Evolutionary conservation across 192 early-diverging fungal genomes (phyloP).

Genomic region (Backusella circina): DNA sequence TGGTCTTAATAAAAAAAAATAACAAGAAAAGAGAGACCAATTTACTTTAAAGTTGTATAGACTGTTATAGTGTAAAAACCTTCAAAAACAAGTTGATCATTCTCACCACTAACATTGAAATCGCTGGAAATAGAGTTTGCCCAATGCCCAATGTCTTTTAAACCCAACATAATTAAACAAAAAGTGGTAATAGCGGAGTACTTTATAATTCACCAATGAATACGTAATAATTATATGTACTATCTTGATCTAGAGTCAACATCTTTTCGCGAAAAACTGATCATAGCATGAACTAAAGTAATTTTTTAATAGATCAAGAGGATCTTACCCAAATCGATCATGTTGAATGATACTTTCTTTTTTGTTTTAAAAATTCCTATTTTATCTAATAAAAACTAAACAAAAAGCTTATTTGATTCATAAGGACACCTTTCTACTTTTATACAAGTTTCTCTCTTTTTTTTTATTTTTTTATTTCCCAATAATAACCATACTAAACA

Average conservation of each 20-base stretch:
- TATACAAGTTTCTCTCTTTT: no score
- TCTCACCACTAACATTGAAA: neutral
- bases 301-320: neutral
- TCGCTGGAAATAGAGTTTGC: neutral
- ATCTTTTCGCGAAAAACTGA: neutral
- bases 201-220: neutral
- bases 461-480: no score
- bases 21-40: neutral
- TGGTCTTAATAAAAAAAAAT: neutral
- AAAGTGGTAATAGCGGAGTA: neutral
- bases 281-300: neutral
- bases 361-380: neutral
- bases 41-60: neutral
- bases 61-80: neutral
- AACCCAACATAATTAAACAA: neutral
- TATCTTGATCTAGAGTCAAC: neutral
- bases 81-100: neutral
- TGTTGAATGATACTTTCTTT: neutral
- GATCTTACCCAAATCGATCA: neutral
- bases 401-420: neutral
- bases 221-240: neutral
- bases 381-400: neutral
- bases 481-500: neutral
- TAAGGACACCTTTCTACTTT: neutral
- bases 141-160: neutral